These are phyloP conservation scores for Metschnikowia proteae DNA, from an alignment of 805 yeast species.

Conservation along the genomic window DNA sequence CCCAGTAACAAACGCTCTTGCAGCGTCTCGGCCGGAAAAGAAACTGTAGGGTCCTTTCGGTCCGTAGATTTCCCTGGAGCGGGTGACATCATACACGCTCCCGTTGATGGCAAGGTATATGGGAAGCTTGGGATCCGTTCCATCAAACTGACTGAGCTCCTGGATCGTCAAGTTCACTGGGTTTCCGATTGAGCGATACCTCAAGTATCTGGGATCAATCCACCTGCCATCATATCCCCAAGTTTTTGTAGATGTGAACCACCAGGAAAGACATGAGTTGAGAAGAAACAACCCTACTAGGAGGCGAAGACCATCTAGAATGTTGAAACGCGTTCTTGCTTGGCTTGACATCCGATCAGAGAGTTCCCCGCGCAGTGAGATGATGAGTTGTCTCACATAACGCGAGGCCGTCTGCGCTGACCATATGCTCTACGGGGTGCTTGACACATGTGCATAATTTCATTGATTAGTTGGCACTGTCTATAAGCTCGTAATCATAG, in stretches of 20 bases:
- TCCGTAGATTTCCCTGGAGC: slow-evolving; percentile 50
- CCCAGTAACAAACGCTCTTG: slow-evolving; percentile 69
- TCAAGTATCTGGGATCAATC: slow-evolving; percentile 41
- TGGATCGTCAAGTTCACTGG: slow-evolving; percentile 36
- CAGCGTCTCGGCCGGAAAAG: slow-evolving; percentile 64
- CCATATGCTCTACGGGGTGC: background rate
- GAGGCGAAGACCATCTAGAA: slow-evolving; percentile 42
- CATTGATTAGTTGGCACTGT: background rate
- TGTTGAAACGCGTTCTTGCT: background rate
- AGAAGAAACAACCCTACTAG: slow-evolving; percentile 45
- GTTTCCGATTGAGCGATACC: slow-evolving; percentile 18
- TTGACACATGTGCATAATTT: background rate
- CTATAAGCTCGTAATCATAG: background rate
- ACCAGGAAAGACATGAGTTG: slow-evolving; percentile 50
- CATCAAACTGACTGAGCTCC: slow-evolving; percentile 50
- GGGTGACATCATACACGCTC: slow-evolving; percentile 59
- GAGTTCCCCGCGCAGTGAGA: background rate
- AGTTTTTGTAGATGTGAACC: slow-evolving; percentile 51
- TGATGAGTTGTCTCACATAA: background rate
- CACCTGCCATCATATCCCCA: slow-evolving; percentile 62
- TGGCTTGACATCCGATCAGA: background rate
- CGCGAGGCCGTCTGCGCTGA: background rate
- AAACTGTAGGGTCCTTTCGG: slow-evolving; percentile 53
- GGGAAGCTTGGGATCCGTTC: slow-evolving; percentile 45
- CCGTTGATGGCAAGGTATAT: slow-evolving; percentile 60